Evolutionary conservation across 2,329 filamentous ascomycete genomes (phyloP).

Genomic region (Colletotrichum endophyticum): DNA sequence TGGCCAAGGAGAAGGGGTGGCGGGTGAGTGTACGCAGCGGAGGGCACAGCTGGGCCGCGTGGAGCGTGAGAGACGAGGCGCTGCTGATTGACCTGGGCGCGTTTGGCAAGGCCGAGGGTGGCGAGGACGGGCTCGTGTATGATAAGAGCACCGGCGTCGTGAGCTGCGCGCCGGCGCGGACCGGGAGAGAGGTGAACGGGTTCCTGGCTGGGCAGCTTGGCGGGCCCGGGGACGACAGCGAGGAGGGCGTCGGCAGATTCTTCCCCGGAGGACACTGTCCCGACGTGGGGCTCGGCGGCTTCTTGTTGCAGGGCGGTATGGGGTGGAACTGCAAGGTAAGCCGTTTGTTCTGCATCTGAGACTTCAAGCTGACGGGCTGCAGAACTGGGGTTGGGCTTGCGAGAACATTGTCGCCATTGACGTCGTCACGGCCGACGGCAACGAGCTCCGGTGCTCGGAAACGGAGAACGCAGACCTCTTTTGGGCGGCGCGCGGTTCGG

Average conservation of each 20-base stretch:
- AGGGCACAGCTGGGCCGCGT: slow-evolving; percentile 54
- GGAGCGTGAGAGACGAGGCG: slow-evolving; percentile 52
- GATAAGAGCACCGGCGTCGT: slow-evolving; percentile 42
- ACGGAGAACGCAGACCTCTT: slow-evolving; percentile 56
- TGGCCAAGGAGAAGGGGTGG: slow-evolving; percentile 36
- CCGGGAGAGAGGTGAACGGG: slow-evolving; percentile 46
- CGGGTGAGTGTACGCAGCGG: slow-evolving; percentile 52
- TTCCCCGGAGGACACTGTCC: slow-evolving; percentile 62
- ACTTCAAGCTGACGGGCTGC: neutral
- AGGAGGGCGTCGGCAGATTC: slow-evolving; percentile 38
- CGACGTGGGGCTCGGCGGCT: slow-evolving; percentile 61
- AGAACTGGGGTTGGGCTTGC: slow-evolving; percentile 63
- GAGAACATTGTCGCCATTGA: slow-evolving; percentile 54
- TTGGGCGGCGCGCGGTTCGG: slow-evolving; percentile 61
- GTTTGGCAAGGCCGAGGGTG: slow-evolving; percentile 9
- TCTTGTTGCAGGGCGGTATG: slow-evolving; percentile 61
- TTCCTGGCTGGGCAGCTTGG: slow-evolving; percentile 32
- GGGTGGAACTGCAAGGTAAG: slow-evolving; percentile 60
- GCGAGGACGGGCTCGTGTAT: slow-evolving; percentile 36
- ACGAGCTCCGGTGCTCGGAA: slow-evolving; percentile 46
- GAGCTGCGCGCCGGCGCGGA: slow-evolving; percentile 50
- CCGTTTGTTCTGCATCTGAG: neutral
- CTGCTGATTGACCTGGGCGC: slow-evolving; percentile 41
- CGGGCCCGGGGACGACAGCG: neutral
- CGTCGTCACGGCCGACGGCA: slow-evolving; percentile 49